phyloP scores from a whole-genome alignment of 2,329 filamentous ascomycete species.

The Akanthomyces lecanii region DNA sequence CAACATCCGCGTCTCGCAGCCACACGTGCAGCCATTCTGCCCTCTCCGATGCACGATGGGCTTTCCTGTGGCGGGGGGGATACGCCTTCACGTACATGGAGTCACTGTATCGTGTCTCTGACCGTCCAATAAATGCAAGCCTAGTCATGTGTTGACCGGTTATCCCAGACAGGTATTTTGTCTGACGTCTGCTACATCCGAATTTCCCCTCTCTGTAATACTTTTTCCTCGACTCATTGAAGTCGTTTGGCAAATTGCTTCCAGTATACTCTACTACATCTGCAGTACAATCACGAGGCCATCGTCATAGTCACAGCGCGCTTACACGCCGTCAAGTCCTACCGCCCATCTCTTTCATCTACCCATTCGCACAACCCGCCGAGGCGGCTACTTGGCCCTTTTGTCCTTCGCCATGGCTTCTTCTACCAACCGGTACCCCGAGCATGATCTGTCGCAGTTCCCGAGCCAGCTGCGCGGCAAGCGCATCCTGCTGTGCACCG shows the following conservation, averaged over 20 bases:
- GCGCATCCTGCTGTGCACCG: constrained; percentile 62
- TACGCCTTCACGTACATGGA: background rate
- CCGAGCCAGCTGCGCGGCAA: constrained; percentile 51
- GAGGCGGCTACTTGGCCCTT: background rate
- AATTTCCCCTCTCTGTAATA: background rate
- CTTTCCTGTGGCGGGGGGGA: background rate
- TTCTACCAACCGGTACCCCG: constrained; percentile 20
- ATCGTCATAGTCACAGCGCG: background rate
- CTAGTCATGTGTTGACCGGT: constrained; percentile 3
- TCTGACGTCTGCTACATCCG: background rate
- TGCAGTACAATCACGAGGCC: background rate
- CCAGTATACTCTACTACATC: background rate
- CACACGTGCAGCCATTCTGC: constrained; percentile 14
- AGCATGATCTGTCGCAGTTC: constrained; percentile 42
- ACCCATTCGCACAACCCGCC: background rate
- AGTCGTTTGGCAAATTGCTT: background rate
- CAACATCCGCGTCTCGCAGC: background rate
- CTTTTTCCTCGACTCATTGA: background rate
- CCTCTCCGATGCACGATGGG: constrained; percentile 7
- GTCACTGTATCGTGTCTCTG: background rate
- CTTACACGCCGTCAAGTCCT: background rate
- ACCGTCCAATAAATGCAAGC: background rate
- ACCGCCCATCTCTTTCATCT: background rate
- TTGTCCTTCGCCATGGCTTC: constrained; percentile 3
- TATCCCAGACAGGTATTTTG: background rate